phyloP scores from a whole-genome alignment of 2,329 filamentous ascomycete species.

The Hymenoscyphus fraxineus region DNA sequence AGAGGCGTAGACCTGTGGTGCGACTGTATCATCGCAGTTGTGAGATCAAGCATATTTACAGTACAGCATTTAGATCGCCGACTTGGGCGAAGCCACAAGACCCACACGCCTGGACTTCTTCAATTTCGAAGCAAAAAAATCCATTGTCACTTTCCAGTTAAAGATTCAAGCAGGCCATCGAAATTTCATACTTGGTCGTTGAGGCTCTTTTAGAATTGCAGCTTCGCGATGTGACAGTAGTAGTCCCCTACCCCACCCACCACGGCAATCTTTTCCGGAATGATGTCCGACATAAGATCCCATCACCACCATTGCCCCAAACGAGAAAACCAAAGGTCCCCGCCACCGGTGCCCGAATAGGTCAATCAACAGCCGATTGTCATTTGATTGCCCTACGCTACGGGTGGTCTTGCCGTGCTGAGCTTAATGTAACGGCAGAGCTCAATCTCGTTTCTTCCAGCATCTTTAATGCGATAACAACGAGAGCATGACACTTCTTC shows the following conservation, averaged over 20 bases:
- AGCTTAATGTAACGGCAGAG: neutral
- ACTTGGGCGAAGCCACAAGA: neutral
- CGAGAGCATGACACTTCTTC: neutral
- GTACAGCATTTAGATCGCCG: neutral
- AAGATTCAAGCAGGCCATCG: neutral
- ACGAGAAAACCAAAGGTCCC: neutral
- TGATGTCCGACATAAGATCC: neutral
- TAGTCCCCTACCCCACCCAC: neutral
- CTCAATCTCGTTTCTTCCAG: constrained; percentile 7
- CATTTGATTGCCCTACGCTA: neutral
- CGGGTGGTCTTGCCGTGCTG: neutral
- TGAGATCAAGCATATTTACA: neutral
- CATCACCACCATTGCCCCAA: neutral
- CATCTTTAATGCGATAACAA: constrained; percentile 17
- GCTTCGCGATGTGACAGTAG: neutral
- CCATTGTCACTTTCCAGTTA: neutral
- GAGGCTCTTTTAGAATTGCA: neutral
- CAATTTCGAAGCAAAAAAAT: neutral
- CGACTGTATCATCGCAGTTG: neutral
- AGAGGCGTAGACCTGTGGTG: neutral
- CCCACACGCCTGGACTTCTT: neutral
- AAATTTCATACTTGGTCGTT: neutral
- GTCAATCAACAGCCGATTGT: neutral
- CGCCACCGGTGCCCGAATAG: neutral
- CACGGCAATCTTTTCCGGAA: neutral